Evolutionary conservation across 345 rosid genomes (phyloP), one percentile per base, ranked within the genome.

Genomic region (Arabis alpina): DNA sequence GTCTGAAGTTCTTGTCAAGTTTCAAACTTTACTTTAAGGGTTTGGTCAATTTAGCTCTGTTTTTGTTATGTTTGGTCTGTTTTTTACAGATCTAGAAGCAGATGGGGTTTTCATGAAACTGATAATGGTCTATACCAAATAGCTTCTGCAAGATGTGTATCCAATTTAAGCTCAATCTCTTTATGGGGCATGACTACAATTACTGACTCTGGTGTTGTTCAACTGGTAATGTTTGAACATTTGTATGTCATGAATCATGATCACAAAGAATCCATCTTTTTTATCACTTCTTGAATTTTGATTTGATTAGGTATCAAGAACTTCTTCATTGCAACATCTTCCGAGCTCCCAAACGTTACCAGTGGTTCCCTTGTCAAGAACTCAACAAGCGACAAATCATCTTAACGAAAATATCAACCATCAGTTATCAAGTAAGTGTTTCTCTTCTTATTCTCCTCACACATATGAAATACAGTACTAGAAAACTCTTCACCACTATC

Each of bases 61-160:
- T 47, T 14, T 45, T n/a, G n/a, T 39, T 23, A 4, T 71, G 24
- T 70, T 53, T 27, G 30, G 14, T 73, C 49, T 58, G 25, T n/a
- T 67, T 75, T n/a, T 73, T 2, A 39, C 84, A 94, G 96, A 73
- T 88, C 96, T 10, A 81, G 91, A 75, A 89, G 91, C 58, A 77
- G 95, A 10, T 94, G 99, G 99, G 97, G 88, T 76, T 91, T 93
- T 75, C 96, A 94, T 75, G 76, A 86, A 73, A 91, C 93, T 2
- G 96, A 94, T 50, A 77, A 82, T 63, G 97, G 99, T 61, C 82
- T 91, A 15, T 74, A 73, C 79, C 79, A 80, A 55, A 83, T 89
- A 70, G 87, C 96, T 15, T 41, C 77, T 23, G 86, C 93, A 3
- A 87, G 87, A 76, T 94, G 97, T 80, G 77, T 82, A 3, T 30